Conservation (phyloP, 345 rosid genomes). For the Iberis pinnata region DNA sequence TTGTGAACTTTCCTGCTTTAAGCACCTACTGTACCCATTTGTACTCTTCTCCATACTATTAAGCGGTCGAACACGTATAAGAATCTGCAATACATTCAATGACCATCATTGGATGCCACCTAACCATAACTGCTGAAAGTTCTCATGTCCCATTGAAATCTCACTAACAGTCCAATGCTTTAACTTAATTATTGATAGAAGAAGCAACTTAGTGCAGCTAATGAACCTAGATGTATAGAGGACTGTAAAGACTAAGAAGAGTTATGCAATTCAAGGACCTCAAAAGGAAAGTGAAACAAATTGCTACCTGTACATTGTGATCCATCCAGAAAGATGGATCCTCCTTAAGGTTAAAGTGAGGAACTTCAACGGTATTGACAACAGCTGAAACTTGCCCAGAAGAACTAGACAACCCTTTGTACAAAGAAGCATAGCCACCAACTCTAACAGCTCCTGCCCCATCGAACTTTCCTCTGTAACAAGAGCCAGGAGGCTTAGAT, state of each 20-base stretch:
- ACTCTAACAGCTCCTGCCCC: conserved; percentile 38
- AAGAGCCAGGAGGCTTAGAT: conserved; percentile 68
- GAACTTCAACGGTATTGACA: conserved; percentile 73
- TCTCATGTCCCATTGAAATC: neutral
- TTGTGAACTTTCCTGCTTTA: conserved; percentile 87
- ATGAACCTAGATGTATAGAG: neutral
- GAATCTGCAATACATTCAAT: conserved; percentile 40
- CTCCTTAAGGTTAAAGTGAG: conserved; percentile 88
- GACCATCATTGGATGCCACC: conserved; percentile 1
- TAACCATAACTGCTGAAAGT: neutral
- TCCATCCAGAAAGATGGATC: conserved; percentile 99
- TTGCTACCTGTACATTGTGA: conserved; percentile 85
- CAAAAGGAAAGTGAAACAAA: neutral
- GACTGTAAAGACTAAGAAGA: neutral
- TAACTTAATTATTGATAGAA: neutral
- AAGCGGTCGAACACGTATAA: conserved; percentile 82
- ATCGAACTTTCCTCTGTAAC: conserved; percentile 50
- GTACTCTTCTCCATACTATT: conserved; percentile 67
- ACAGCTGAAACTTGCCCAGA: conserved; percentile 33
- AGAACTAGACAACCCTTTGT: conserved; percentile 62
- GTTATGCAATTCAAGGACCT: neutral
- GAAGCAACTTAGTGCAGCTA: conserved; percentile 15
- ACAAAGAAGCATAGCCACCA: conserved; percentile 64
- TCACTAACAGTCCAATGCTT: conserved; percentile 1
- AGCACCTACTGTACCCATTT: conserved; percentile 70